phyloP scores from a whole-genome alignment of 2,329 filamentous ascomycete species.

The Coniochaeta sp. region DNA sequence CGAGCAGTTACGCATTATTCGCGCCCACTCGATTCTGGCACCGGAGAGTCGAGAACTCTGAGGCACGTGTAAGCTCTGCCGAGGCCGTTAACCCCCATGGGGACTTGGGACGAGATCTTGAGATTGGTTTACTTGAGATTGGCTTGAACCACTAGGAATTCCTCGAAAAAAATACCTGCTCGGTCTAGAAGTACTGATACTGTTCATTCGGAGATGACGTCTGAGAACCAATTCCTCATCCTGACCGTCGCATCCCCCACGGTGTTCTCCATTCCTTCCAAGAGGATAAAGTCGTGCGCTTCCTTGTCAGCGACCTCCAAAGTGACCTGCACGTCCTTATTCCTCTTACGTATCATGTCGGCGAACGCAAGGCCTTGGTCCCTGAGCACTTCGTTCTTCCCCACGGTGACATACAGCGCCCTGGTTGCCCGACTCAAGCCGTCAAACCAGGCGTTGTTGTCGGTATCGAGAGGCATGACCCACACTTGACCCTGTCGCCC shows the following conservation, averaged over 20 bases:
- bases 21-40: too few relatives aligned
- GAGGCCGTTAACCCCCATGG: too few relatives aligned
- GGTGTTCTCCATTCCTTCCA: slow-evolving; percentile 15
- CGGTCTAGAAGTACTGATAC: too few relatives aligned
- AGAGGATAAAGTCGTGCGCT: slow-evolving; percentile 25
- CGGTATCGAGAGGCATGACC: slow-evolving; percentile 20
- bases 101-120: too few relatives aligned
- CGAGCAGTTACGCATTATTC: not conserved
- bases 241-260: not conserved
- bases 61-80: not conserved
- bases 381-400: slow-evolving; percentile 21
- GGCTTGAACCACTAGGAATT: too few relatives aligned
- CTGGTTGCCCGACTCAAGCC: slow-evolving; percentile 14
- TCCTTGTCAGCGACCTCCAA: slow-evolving; percentile 20
- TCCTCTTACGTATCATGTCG: slow-evolving; percentile 13
- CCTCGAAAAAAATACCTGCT: too few relatives aligned
- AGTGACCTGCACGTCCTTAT: slow-evolving; percentile 15
- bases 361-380: slow-evolving; percentile 20
- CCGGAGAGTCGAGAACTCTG: not conserved
- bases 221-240: not conserved
- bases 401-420: slow-evolving; percentile 24
- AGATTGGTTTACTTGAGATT: too few relatives aligned
- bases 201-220: not conserved
- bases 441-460: slow-evolving; percentile 17
- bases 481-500: slow-evolving; percentile 11